Evolutionary conservation across 176 grass and related monocot genomes (phyloP), one percentile per base, ranked within the genome.

Genomic region (Zoysia pacifica): DNA sequence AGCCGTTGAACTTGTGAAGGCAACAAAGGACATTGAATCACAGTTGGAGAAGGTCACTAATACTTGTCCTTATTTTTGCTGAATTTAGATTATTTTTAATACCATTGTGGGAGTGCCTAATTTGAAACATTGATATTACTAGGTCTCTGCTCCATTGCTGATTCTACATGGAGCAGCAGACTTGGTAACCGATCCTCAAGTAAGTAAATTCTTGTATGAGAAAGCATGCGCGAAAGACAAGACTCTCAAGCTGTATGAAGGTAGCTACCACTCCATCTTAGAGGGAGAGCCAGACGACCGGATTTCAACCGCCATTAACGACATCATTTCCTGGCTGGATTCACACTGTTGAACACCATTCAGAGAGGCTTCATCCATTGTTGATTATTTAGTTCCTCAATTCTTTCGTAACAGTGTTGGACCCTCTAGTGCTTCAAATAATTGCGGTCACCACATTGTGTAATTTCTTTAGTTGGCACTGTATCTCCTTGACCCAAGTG

Each of bases 81-180:
- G 58, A 36, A n/a, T 20, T 11, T 68, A 50, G 15, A 42, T 28
- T 28, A 28, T 28, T 28, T 28, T 28, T 28, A 47, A 47, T 47
- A 47, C 63, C 13, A 44, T 49, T 83, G 40, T 77, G 5, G 5
- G 50, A 61, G 42, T 46, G 48, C 64, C 7, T 79, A 39, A 69
- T 16, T n/a, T 5, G 13, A 70, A 72, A 62, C 36, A 66, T 5
- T 19, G 47, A 20, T 78, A 48, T 40, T 79, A 18, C 20, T 55
- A 94, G 92, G 68, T 98, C 58, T 93, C 69, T 41, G 83, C 92
- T 39, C 96, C 96, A 0, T 79, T 98, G 88, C 71, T 98, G 48
- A 86, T 98, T 94, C 96, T 98, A 78, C 96, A 98, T 44, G 96
- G 96, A 86, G 90, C 96, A 65, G 87, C 96, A 15, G 96, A 94